phyloP scores from a whole-genome alignment of 108 stramenopile species.

The Seminavis robusta region DNA sequence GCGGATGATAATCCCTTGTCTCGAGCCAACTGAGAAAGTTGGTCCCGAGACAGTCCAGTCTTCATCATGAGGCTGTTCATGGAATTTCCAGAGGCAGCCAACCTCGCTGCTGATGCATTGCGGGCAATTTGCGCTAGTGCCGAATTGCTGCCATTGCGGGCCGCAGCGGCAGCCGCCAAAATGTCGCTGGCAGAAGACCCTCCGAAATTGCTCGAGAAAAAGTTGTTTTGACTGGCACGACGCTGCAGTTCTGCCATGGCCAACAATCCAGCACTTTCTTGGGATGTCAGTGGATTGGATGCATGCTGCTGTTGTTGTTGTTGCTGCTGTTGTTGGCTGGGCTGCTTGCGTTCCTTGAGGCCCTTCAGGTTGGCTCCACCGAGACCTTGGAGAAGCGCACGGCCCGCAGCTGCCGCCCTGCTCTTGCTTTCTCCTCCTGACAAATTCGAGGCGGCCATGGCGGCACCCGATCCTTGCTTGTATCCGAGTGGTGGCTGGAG shows the following conservation, averaged over 20 bases:
- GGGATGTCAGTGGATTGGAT: not conserved
- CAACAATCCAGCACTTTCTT: conserved; percentile 31
- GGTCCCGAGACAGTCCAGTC: conserved; percentile 64
- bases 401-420: conserved; percentile 69
- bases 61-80: conserved; percentile 64
- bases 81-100: conserved; percentile 21
- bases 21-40: conserved; percentile 57
- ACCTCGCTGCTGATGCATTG: conserved; percentile 52
- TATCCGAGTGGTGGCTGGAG: conserved; percentile 50
- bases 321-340: not conserved
- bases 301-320: not conserved
- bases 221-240: conserved; percentile 29
- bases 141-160: conserved; percentile 10
- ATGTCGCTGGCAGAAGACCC: conserved; percentile 31
- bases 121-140: conserved; percentile 70
- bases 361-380: conserved; percentile 1
- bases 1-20: conserved; percentile 45
- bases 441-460: conserved; percentile 37
- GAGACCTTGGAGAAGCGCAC: conserved; percentile 54
- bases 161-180: conserved; percentile 21
- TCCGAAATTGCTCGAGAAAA: conserved; percentile 12
- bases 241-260: conserved; percentile 50
- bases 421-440: conserved; percentile 29
- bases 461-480: conserved; percentile 45
- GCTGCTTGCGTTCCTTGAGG: not conserved